Evolutionary conservation across 2,329 filamentous ascomycete genomes (phyloP).

Genomic region (Rutstroemia sp.): DNA sequence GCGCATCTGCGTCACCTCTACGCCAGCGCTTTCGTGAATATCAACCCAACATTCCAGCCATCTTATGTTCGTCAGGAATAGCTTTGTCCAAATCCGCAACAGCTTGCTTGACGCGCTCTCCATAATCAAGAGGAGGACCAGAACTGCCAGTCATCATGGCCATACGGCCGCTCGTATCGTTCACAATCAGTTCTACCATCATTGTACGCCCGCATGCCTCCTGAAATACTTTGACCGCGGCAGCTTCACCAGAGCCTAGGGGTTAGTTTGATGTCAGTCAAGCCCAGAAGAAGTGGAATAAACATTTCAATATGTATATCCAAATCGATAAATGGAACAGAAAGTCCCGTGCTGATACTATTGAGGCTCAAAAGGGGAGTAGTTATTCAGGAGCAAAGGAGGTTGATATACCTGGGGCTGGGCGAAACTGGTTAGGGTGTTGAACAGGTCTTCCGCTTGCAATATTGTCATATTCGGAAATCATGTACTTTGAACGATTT

Average conservation of each 20-base stretch:
- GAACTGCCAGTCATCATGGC: constrained; percentile 14
- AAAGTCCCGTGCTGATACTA: background rate
- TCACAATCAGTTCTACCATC: constrained; percentile 18
- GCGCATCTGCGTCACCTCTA: no score
- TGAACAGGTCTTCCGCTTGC: constrained; percentile 28
- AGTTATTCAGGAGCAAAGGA: background rate
- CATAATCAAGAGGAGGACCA: constrained; percentile 14
- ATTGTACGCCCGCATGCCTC: constrained; percentile 19
- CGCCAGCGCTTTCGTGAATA: no score
- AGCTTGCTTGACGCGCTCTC: constrained; percentile 13
- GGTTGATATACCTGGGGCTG: constrained; percentile 9
- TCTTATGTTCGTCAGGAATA: constrained; percentile 9
- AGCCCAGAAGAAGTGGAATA: background rate
- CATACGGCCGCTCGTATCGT: constrained; percentile 18
- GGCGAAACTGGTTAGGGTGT: constrained; percentile 32
- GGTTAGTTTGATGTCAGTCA: background rate
- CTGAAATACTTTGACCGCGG: constrained; percentile 15
- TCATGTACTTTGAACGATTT: constrained; percentile 35
- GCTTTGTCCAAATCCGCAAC: constrained; percentile 11
- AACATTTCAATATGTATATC: background rate
- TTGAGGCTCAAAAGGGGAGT: background rate
- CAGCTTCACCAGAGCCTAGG: constrained; percentile 15
- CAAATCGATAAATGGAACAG: background rate
- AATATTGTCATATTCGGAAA: constrained; percentile 35
- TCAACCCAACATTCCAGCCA: background rate